These are phyloP conservation scores for Debaryomyces hansenii DNA, from an alignment of 805 yeast species.

Conservation along the genomic window DNA sequence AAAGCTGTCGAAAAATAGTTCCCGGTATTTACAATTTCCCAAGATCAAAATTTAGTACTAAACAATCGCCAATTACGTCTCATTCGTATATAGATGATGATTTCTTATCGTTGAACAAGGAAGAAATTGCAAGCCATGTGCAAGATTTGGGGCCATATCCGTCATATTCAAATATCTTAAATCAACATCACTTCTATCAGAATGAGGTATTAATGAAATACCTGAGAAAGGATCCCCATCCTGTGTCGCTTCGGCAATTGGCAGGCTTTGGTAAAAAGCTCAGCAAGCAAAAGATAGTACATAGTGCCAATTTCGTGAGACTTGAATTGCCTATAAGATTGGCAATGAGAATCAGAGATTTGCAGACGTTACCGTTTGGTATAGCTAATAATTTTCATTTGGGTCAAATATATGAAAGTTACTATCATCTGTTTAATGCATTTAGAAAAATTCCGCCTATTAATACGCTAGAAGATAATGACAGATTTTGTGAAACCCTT, in stretches of 20 bases:
- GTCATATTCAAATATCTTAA: conserved; percentile 38
- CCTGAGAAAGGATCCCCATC: conserved; percentile 71
- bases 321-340: conserved; percentile 82
- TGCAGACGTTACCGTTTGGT: conserved; percentile 81
- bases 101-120: conserved; percentile 28
- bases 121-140: conserved; percentile 20
- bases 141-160: conserved; percentile 42
- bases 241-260: conserved; percentile 84
- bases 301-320: conserved; percentile 86
- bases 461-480: conserved; percentile 71
- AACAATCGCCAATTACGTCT: conserved; percentile 19
- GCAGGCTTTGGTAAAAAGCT: conserved; percentile 85
- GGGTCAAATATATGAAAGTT: conserved; percentile 84
- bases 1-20: background rate
- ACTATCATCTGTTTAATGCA: conserved; percentile 83
- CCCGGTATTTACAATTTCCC: background rate
- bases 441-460: conserved; percentile 74
- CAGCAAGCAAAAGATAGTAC: conserved; percentile 72
- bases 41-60: background rate
- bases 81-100: conserved; percentile 34
- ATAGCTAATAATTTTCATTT: conserved; percentile 84
- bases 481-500: conserved; percentile 64
- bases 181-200: conserved; percentile 83
- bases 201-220: conserved; percentile 66
- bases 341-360: conserved; percentile 73